These are phyloP conservation scores for Parathielavia appendiculata DNA, from an alignment of 495 filamentous ascomycete genomes.

Conservation along the genomic window DNA sequence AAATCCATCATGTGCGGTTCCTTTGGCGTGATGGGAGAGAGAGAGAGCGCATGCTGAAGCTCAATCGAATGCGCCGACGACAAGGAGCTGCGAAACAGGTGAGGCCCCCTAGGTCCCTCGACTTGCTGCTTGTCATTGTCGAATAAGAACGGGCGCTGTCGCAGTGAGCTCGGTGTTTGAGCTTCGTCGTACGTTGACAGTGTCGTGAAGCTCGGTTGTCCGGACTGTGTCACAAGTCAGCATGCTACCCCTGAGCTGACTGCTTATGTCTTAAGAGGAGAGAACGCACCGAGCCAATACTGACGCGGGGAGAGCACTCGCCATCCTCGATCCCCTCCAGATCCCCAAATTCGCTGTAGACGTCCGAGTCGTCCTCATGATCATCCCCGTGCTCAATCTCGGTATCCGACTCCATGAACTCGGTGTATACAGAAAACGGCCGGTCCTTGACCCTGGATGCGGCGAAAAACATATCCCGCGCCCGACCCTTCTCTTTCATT, in stretches of 20 bases:
- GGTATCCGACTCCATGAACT: constrained; percentile 71
- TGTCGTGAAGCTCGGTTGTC: constrained; percentile 65
- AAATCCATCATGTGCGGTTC: constrained; percentile 33
- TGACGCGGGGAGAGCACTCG: constrained; percentile 58
- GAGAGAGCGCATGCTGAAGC: constrained; percentile 55
- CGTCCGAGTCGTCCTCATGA: constrained; percentile 51
- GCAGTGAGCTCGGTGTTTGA: constrained; percentile 59
- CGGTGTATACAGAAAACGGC: constrained; percentile 61
- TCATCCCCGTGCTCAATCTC: constrained; percentile 53
- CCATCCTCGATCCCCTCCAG: constrained; percentile 48
- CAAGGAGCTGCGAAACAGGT: constrained; percentile 71
- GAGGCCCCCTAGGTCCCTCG: constrained; percentile 76
- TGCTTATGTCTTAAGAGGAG: background rate
- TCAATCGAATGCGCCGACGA: constrained; percentile 48
- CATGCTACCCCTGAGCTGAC: background rate
- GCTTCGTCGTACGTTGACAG: constrained; percentile 71
- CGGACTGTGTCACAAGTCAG: constrained; percentile 36
- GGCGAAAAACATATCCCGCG: constrained; percentile 44
- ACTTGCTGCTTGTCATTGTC: constrained; percentile 45
- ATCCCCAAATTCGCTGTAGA: constrained; percentile 47
- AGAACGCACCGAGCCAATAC: constrained; percentile 59
- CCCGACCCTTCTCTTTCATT: constrained; percentile 46
- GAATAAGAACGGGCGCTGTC: constrained; percentile 23
- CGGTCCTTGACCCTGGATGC: constrained; percentile 36
- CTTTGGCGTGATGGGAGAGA: constrained; percentile 58